Evolutionary conservation across 495 filamentous ascomycete genomes (phyloP).

Genomic region (Cladorrhinum samala): DNA sequence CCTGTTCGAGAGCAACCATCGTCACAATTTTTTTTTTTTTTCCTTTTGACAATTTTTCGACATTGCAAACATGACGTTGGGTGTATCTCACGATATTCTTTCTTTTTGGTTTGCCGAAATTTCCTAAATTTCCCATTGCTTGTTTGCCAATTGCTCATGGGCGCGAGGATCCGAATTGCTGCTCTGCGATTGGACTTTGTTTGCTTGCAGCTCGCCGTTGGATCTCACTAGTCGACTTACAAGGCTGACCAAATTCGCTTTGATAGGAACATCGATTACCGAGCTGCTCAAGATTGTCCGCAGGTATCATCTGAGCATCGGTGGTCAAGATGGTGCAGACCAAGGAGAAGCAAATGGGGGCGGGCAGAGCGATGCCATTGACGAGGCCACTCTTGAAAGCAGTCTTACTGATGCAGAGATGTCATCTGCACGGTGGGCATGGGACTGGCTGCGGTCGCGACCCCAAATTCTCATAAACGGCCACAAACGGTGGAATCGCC

Average conservation of each 20-base stretch:
- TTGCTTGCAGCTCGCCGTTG: conserved; percentile 2
- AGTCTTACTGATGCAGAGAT: conserved; percentile 24
- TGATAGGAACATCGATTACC: conserved; percentile 20
- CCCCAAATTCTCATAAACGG: conserved; percentile 38
- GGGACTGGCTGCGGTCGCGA: conserved; percentile 39
- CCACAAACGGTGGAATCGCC: conserved; percentile 35
- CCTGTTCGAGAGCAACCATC: background rate
- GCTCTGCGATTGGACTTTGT: background rate
- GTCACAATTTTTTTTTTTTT: background rate
- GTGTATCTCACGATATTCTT: background rate
- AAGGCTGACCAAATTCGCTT: conserved; percentile 11
- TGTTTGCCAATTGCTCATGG: background rate
- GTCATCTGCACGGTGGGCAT: conserved; percentile 34
- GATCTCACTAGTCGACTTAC: background rate
- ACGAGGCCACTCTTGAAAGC: conserved; percentile 16
- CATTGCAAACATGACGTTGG: background rate
- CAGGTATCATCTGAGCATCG: conserved; percentile 20
- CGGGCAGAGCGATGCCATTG: background rate
- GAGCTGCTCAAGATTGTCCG: conserved; percentile 26
- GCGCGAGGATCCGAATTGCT: background rate
- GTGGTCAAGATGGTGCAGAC: conserved; percentile 4
- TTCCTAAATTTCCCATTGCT: background rate
- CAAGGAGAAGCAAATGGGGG: background rate
- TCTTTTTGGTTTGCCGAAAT: background rate
- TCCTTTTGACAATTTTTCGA: background rate